Conservation (phyloP, 2,329 filamentous ascomycete genomes). For the Beauveria bassiana region DNA sequence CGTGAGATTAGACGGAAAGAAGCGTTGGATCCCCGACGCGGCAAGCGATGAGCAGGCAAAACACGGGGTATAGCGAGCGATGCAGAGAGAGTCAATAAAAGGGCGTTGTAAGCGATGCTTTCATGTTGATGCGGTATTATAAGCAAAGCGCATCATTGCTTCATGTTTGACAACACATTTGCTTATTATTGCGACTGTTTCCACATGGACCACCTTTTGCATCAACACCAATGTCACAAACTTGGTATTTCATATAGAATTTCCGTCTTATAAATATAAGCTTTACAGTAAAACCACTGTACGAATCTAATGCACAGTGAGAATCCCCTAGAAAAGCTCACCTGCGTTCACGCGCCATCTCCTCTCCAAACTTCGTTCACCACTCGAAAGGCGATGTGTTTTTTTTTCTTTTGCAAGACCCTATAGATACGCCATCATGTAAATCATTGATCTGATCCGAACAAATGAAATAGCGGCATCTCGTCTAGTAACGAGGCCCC, state of each 20-base stretch:
- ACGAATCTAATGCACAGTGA: neutral
- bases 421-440: neutral
- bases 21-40: constrained; percentile 65
- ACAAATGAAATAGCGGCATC: neutral
- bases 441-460: neutral
- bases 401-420: neutral
- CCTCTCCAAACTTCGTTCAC: neutral
- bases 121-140: neutral
- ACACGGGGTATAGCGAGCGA: neutral
- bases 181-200: neutral
- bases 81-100: neutral
- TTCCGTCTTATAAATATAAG: neutral
- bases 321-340: neutral
- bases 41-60: neutral
- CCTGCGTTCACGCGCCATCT: neutral
- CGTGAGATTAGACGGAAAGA: constrained; percentile 76
- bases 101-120: neutral
- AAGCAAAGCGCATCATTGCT: neutral
- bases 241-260: neutral
- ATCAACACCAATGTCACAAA: neutral
- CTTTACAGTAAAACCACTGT: neutral
- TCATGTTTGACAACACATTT: neutral
- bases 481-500: constrained; percentile 24
- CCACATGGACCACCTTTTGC: neutral
- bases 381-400: neutral